phyloP scores from a whole-genome alignment of 805 yeast genomes.

The Henningerozyma blattae region DNA sequence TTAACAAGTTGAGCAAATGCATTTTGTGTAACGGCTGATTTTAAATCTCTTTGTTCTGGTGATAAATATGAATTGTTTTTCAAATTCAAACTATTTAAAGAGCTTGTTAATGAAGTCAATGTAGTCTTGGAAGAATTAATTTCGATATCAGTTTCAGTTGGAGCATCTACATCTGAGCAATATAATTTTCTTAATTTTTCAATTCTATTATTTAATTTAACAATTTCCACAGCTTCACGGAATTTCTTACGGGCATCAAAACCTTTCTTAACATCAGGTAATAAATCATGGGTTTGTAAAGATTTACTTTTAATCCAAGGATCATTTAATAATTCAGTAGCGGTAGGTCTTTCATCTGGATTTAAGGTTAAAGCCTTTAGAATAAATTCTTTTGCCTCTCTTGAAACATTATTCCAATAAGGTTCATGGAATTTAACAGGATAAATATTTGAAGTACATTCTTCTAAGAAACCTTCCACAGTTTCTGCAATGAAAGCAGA shows the following conservation, averaged over 20 bases:
- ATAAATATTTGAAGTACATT: constrained; percentile 53
- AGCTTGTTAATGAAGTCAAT: constrained; percentile 12
- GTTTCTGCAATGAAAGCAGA: constrained; percentile 84
- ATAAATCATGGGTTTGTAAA: constrained; percentile 47
- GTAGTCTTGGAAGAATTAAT: constrained; percentile 8
- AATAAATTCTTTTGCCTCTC: constrained; percentile 72
- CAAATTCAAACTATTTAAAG: constrained; percentile 8
- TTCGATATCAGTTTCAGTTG: constrained; percentile 23
- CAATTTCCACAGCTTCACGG: constrained; percentile 75
- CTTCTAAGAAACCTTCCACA: constrained; percentile 68
- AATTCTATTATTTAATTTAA: constrained; percentile 70
- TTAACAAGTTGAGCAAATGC: constrained; percentile 61
- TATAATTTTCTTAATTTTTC: constrained; percentile 52
- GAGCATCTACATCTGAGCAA: constrained; percentile 36
- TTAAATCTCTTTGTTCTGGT: constrained; percentile 13
- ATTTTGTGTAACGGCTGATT: constrained; percentile 33
- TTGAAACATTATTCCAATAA: constrained; percentile 75
- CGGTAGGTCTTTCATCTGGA: constrained; percentile 60
- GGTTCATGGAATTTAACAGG: constrained; percentile 79
- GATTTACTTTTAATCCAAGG: constrained; percentile 58
- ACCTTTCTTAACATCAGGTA: constrained; percentile 69
- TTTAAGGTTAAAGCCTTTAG: constrained; percentile 55
- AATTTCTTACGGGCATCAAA: constrained; percentile 78
- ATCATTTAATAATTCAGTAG: constrained; percentile 49
- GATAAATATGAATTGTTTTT: not conserved